These are phyloP conservation scores for Lumnitzera racemosa DNA, from an alignment of 345 rosid genomes.

Conservation along the genomic window DNA sequence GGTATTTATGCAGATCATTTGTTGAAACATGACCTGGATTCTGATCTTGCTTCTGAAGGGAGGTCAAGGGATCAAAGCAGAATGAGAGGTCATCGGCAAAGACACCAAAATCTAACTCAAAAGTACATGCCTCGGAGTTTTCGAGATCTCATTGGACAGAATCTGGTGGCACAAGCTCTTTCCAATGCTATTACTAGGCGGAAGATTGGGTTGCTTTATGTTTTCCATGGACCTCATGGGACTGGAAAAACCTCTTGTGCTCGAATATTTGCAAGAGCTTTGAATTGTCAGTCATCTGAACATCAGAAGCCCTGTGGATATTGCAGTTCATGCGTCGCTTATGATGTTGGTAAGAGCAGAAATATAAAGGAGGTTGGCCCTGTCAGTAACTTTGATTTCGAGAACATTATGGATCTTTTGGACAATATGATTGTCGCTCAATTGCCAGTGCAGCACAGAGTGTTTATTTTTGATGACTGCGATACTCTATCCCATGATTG, in stretches of 20 bases:
- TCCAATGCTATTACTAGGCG: slow-evolving; percentile 66
- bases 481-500: slow-evolving; percentile 65
- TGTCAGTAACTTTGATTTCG: slow-evolving; percentile 63
- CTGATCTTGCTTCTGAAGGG: slow-evolving; percentile 78
- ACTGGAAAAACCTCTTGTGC: slow-evolving; percentile 97
- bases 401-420: slow-evolving; percentile 60
- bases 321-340: slow-evolving; percentile 71
- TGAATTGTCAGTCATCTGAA: slow-evolving; percentile 76
- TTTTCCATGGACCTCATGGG: slow-evolving; percentile 93
- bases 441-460: slow-evolving; percentile 46
- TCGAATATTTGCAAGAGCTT: slow-evolving; percentile 78
- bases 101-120: slow-evolving; percentile 83
- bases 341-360: slow-evolving; percentile 62
- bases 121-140: slow-evolving; percentile 75
- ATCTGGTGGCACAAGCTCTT: slow-evolving; percentile 78
- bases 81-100: slow-evolving; percentile 22
- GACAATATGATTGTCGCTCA: slow-evolving; percentile 52
- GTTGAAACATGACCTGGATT: slow-evolving; percentile 56
- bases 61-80: slow-evolving; percentile 46
- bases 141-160: slow-evolving; percentile 80
- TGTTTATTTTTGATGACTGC: slow-evolving; percentile 79
- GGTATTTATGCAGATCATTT: slow-evolving; percentile 82
- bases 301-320: slow-evolving; percentile 71
- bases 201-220: slow-evolving; percentile 84
- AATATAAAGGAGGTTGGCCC: slow-evolving; percentile 80